Conservation (phyloP, 352 stramenopile genomes). For the Halophytophthora batemanensis region DNA sequence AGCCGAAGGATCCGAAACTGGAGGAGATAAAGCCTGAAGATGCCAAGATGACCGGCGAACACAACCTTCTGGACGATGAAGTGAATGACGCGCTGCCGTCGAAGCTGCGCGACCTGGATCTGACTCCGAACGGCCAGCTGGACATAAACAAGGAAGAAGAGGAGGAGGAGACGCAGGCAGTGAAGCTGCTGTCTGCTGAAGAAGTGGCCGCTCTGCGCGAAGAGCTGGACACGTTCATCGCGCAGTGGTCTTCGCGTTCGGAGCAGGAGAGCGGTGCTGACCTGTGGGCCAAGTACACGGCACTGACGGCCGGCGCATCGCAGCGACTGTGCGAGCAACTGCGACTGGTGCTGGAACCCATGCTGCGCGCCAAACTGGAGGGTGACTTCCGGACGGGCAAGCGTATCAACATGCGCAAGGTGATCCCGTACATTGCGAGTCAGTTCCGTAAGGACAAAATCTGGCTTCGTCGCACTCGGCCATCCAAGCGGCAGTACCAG, state of each 20-base stretch:
- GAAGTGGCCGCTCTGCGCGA: constrained; percentile 75
- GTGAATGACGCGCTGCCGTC: constrained; percentile 23
- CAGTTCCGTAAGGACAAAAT: constrained; percentile 99
- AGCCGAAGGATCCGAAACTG: constrained; percentile 20
- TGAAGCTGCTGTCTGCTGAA: constrained; percentile 48
- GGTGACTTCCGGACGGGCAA: constrained; percentile 99
- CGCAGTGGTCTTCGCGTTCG: constrained; percentile 51
- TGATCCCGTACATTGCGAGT: constrained; percentile 99
- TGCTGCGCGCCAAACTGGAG: constrained; percentile 96
- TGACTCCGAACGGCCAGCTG: constrained; percentile 24
- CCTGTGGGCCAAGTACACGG: constrained; percentile 92
- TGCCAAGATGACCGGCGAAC: constrained; percentile 13
- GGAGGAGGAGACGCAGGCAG: constrained; percentile 24
- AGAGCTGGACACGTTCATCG: constrained; percentile 78
- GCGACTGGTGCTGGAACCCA: constrained; percentile 97
- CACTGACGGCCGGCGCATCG: constrained; percentile 90
- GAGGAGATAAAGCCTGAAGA: constrained; percentile 29
- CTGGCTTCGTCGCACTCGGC: constrained; percentile 98
- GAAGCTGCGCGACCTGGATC: constrained; percentile 34
- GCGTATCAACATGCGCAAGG: constrained; percentile 99
- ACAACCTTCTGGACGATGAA: constrained; percentile 39
- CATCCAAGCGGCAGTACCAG: constrained; percentile 98
- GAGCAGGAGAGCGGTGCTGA: constrained; percentile 52
- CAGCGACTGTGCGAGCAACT: constrained; percentile 98
- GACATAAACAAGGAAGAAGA: constrained; percentile 38